A percentile compares a stretch with the other conserved stretches of the same genome.
phyloP scores from a whole-genome alignment of 805 yeast species.

The Zygotorulaspora chibaensis region DNA sequence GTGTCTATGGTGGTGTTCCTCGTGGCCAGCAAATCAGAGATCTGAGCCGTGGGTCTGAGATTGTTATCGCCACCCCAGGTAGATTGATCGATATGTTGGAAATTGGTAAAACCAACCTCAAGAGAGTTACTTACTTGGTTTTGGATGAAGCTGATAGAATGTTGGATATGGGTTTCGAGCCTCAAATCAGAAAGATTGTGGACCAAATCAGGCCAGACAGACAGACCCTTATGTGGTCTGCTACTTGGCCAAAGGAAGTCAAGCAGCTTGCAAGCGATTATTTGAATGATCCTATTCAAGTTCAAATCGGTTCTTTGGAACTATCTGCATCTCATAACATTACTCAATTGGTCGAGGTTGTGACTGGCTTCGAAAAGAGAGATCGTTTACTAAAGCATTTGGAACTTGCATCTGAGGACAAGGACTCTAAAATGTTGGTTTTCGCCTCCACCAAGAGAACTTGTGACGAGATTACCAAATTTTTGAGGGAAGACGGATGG shows the following conservation, averaged over 20 bases:
- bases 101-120: constrained; percentile 87
- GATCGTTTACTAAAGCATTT: constrained; percentile 82
- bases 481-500: constrained; percentile 95
- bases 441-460: constrained; percentile 97
- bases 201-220: constrained; percentile 99
- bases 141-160: constrained; percentile 99
- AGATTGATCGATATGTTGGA: constrained; percentile 97
- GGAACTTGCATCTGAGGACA: constrained; percentile 68
- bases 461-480: constrained; percentile 91
- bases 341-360: constrained; percentile 87
- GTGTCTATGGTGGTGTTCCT: constrained; percentile 99
- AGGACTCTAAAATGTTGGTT: constrained; percentile 72
- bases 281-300: constrained; percentile 90
- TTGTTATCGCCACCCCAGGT: constrained; percentile 97
- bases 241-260: constrained; percentile 99
- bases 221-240: constrained; percentile 99
- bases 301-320: constrained; percentile 92
- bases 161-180: constrained; percentile 99
- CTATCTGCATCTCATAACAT: constrained; percentile 95
- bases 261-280: constrained; percentile 90
- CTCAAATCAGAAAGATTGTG: constrained; percentile 97
- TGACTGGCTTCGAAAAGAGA: constrained; percentile 89
- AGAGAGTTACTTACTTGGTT: constrained; percentile 94
- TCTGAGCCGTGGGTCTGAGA: constrained; percentile 90
- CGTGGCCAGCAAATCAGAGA: constrained; percentile 97